These are phyloP conservation scores for Cystobasidiaceae sp. DNA, from an alignment of 1,284 basidiomycete species.

Conservation along the genomic window DNA sequence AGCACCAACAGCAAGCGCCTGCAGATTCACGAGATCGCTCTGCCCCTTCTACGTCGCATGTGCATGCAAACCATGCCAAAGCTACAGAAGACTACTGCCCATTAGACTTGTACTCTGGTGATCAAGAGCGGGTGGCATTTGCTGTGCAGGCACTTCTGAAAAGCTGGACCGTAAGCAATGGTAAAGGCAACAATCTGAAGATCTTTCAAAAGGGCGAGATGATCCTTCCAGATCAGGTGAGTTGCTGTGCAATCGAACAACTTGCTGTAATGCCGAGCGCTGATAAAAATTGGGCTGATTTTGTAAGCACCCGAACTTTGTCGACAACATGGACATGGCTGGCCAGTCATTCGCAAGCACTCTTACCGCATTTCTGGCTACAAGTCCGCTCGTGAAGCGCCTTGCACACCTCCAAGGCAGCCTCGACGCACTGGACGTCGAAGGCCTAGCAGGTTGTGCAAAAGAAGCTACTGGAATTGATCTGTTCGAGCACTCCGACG, in stretches of 20 bases:
- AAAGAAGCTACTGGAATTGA: neutral
- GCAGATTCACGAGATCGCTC: no score
- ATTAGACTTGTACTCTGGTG: constrained; percentile 73
- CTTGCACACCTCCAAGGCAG: constrained; percentile 66
- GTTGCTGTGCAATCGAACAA: no score
- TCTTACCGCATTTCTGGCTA: constrained; percentile 55
- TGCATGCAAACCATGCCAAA: constrained; percentile 37
- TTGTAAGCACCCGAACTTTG: neutral
- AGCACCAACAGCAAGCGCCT: no score
- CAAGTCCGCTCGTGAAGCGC: constrained; percentile 56
- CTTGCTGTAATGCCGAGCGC: neutral
- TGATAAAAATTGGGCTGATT: neutral
- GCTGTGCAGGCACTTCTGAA: constrained; percentile 67
- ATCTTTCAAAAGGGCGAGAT: constrained; percentile 64
- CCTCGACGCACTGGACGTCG: constrained; percentile 76
- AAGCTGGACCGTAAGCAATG: constrained; percentile 61
- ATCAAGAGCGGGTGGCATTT: constrained; percentile 55
- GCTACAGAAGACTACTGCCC: constrained; percentile 64
- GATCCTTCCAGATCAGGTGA: constrained; percentile 60
- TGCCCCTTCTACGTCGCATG: neutral
- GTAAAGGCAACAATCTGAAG: constrained; percentile 69
- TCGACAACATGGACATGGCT: neutral
- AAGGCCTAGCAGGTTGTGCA: constrained; percentile 52
- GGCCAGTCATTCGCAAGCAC: constrained; percentile 46
- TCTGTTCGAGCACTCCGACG: neutral